A percentile compares a stretch with the other conserved stretches of the same genome.
Evolutionary conservation across 495 filamentous ascomycete species (phyloP).

Genomic region (Saxispiralis lemnorum): DNA sequence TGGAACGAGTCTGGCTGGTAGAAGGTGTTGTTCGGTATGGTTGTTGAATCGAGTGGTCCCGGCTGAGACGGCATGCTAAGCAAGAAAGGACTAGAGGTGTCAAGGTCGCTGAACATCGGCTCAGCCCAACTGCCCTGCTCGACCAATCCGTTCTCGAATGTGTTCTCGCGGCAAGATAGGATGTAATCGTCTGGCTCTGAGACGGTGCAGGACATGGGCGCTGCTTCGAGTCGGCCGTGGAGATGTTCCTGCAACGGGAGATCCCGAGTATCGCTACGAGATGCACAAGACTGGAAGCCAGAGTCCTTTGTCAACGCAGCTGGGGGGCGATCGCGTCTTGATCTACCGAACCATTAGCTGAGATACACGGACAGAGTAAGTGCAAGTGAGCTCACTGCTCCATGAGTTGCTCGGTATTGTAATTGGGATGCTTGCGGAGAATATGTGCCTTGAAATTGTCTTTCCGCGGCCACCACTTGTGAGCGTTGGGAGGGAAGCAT

Average conservation of each 20-base stretch:
- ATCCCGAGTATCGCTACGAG: not conserved
- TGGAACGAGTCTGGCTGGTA: not conserved
- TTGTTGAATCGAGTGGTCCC: no score
- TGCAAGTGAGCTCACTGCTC: slow-evolving; percentile 29
- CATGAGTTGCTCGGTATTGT: slow-evolving; percentile 35
- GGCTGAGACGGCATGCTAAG: no score
- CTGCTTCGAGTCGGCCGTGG: not conserved
- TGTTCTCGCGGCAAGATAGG: no score
- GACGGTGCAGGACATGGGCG: no score
- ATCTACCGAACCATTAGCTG: slow-evolving; percentile 14
- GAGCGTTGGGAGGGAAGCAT: slow-evolving; percentile 1
- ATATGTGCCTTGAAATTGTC: slow-evolving; percentile 90
- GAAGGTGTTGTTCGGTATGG: no score
- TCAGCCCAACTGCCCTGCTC: no score
- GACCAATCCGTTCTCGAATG: no score
- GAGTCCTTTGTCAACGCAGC: not conserved
- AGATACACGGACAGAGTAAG: slow-evolving; percentile 8
- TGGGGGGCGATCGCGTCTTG: not conserved
- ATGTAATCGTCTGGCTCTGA: no score
- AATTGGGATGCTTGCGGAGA: slow-evolving; percentile 51
- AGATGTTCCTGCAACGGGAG: not conserved
- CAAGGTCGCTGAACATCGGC: no score
- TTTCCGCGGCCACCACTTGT: slow-evolving; percentile 66
- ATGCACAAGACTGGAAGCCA: not conserved
- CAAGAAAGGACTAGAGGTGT: no score